Base-by-base conservation (phyloP, 2,329 filamentous ascomycete genomes). In the Ophiostoma populinum region DNA sequence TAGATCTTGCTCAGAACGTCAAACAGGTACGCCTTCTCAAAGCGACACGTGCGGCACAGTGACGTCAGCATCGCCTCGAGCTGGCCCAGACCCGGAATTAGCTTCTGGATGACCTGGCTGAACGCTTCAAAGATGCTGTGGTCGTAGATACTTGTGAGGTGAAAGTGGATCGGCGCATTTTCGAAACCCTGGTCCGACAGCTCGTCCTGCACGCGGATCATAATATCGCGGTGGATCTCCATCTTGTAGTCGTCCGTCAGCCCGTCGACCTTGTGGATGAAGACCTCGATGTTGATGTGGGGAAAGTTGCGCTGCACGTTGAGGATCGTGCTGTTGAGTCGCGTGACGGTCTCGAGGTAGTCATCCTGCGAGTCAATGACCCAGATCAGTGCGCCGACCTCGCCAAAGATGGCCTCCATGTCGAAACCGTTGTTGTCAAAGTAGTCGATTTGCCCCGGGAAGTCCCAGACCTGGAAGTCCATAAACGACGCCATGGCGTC, bases 201-300 rank as follows among this genome's bases (percentile, higher is more conserved):
- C 54, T 98, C 90, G 52, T 98, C 90, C 49, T 92, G 85, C 42
- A 95, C 93, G 25, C 85, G 77, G 52, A 95, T 92, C 35, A 86
- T 86, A 43, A 98, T 92, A 56, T 98, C 90, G 40, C 90, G 79
- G 59, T 92, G 90, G 13, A 92, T 92, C 49, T 98, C 90, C 39
- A 86, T 75, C 51, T 90, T 86, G 63, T 90, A 95, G 55, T 98
- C 90, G 46, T 95, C 90, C 19, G 82, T 90, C 12, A 98, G 66
- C n/a, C 86, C 87, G 52, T 98, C 90, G 22, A 94, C 87, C 55
- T 98, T 98, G 67, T 98, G 90, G 47, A 98, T 92, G 56, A 98
- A 95, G 34, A 98, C 87, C 53, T 95, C 87, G 45, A 98, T 80
- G 55, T 94, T 93, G 58, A 95, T 90, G 51, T 82, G 78, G 2